These are phyloP conservation scores for Aspergillus sp. DNA, from an alignment of 2,329 filamentous ascomycete species.

Conservation along the genomic window DNA sequence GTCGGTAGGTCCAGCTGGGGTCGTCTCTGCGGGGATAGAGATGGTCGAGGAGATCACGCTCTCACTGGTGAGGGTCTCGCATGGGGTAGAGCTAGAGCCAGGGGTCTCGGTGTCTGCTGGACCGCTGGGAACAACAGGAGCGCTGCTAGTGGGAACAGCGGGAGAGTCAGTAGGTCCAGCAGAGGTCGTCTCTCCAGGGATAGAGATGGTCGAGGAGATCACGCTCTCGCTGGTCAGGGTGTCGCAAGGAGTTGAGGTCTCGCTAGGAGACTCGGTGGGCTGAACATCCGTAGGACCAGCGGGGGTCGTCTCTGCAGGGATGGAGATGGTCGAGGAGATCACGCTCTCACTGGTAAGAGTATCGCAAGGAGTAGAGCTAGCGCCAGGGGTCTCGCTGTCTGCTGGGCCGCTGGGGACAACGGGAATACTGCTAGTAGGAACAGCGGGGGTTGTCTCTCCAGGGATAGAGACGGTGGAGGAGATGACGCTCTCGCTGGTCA, in stretches of 20 bases:
- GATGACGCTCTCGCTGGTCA: not conserved
- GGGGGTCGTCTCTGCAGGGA: constrained; percentile 3
- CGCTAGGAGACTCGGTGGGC: constrained; percentile 4
- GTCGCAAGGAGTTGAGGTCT: constrained; percentile 2
- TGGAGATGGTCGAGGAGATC: not conserved
- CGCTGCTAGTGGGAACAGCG: not conserved
- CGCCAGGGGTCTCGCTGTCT: constrained; percentile 1
- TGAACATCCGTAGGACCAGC: constrained; percentile 5
- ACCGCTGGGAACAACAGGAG: too few species aligned
- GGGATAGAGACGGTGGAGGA: not conserved
- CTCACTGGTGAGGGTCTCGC: constrained; percentile 9
- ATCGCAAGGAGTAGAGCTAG: not conserved
- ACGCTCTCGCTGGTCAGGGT: constrained; percentile 8
- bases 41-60: constrained; percentile 10
- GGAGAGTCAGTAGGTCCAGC: not conserved
- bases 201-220: constrained; percentile 5
- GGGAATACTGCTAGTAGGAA: not conserved
- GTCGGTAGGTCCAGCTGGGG: not conserved
- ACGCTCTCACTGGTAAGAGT: not conserved
- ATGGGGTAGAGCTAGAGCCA: constrained; percentile 1
- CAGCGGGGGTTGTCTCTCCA: not conserved
- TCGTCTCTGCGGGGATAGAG: not conserved
- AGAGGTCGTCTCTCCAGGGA: not conserved
- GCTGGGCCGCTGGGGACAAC: not conserved
- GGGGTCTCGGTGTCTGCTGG: not conserved